Conservation (phyloP, 2,329 filamentous ascomycete genomes). For the Pseudocercospora musae region DNA sequence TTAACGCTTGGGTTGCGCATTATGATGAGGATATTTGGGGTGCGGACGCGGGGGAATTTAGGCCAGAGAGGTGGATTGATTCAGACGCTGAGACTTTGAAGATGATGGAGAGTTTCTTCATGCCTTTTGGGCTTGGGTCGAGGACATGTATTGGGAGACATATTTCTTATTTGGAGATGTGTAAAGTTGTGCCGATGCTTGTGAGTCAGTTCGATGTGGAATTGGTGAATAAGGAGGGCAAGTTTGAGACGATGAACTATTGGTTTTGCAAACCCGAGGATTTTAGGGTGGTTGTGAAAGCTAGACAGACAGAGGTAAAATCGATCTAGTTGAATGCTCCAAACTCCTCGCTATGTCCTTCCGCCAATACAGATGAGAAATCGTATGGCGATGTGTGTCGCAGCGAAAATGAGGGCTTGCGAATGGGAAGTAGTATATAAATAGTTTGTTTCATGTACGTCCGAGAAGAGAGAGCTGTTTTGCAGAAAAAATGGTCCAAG, state of each 20-base stretch:
- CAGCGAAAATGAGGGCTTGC: no score
- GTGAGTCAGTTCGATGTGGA: conserved; percentile 27
- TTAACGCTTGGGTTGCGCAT: conserved; percentile 25
- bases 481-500: background rate
- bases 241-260: conserved; percentile 14
- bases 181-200: conserved; percentile 33
- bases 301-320: background rate
- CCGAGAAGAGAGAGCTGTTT: background rate
- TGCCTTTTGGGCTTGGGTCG: conserved; percentile 36
- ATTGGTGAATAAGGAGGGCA: background rate
- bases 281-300: conserved; percentile 16
- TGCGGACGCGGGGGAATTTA: conserved; percentile 17
- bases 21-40: conserved; percentile 25
- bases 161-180: conserved; percentile 32
- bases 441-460: background rate
- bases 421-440: background rate
- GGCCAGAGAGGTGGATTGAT: conserved; percentile 27
- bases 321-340: no score
- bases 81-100: conserved; percentile 32
- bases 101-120: conserved; percentile 28
- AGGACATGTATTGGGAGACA: conserved; percentile 37
- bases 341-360: background rate
- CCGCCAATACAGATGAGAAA: background rate
- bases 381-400: no score
- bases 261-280: conserved; percentile 22